These are phyloP conservation scores for Tieghemiomyces parasiticus DNA, from an alignment of 192 early-diverging fungal species.

Conservation along the genomic window DNA sequence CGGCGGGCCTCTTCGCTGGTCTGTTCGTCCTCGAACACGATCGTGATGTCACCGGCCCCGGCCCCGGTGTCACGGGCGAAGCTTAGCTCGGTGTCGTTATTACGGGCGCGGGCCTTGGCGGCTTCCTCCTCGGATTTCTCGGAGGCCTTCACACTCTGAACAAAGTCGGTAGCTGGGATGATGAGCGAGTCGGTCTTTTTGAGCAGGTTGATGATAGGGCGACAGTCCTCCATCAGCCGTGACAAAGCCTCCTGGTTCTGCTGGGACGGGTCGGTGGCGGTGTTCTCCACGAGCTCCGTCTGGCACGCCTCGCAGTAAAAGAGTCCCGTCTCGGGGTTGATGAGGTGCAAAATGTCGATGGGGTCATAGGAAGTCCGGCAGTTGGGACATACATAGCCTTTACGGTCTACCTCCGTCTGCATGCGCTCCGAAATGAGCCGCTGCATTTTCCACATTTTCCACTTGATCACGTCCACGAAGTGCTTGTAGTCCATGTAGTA, in stretches of 20 bases:
- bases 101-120: slow-evolving; percentile 22
- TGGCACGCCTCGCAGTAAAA: slow-evolving; percentile 50
- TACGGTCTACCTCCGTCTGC: slow-evolving; percentile 51
- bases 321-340: slow-evolving; percentile 22
- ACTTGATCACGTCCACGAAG: slow-evolving; percentile 89
- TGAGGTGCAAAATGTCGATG: slow-evolving; percentile 39
- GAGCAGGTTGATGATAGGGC: slow-evolving; percentile 54
- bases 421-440: slow-evolving; percentile 36
- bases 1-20: slow-evolving; percentile 40
- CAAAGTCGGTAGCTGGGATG: slow-evolving; percentile 37
- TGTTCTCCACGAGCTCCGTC: slow-evolving; percentile 39
- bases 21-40: slow-evolving; percentile 56
- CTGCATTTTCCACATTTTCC: slow-evolving; percentile 76
- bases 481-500: slow-evolving; percentile 87
- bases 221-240: slow-evolving; percentile 48
- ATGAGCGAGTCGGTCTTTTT: slow-evolving; percentile 52
- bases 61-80: slow-evolving; percentile 49
- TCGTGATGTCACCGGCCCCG: slow-evolving; percentile 45
- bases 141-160: slow-evolving; percentile 30
- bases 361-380: slow-evolving; percentile 42
- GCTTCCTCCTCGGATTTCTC: slow-evolving; percentile 21
- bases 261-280: slow-evolving; percentile 39
- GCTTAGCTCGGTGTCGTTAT: slow-evolving; percentile 38
- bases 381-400: slow-evolving; percentile 46
- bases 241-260: slow-evolving; percentile 36